A percentile compares a stretch with the other conserved stretches of the same genome.
Evolutionary conservation across 768 basidiomycete genomes (phyloP).

Genomic region (Amanita exitialis): DNA sequence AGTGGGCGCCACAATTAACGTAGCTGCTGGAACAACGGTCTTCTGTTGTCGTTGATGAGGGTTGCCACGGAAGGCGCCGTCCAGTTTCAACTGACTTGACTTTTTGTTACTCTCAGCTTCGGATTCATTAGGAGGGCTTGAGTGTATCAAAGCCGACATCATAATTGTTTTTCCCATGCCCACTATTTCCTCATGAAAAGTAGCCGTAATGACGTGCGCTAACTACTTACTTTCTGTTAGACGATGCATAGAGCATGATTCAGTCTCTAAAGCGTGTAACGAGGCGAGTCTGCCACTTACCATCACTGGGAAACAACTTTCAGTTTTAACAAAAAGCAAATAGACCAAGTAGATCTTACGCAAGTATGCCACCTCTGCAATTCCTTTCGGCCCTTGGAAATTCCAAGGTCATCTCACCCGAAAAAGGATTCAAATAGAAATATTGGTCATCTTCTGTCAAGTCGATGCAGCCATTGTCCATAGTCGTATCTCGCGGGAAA

Average conservation of each 20-base stretch:
- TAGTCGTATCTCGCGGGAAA: constrained; percentile 51
- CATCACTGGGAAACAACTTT: constrained; percentile 21
- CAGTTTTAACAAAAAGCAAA: not conserved
- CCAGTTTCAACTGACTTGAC: constrained; percentile 49
- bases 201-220: not conserved
- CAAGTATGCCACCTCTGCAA: constrained; percentile 83
- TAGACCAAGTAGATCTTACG: constrained; percentile 35
- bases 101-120: constrained; percentile 23
- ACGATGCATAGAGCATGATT: not conserved
- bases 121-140: constrained; percentile 41
- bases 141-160: constrained; percentile 84
- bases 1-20: constrained; percentile 87
- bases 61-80: constrained; percentile 46
- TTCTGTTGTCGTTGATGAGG: constrained; percentile 23
- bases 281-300: constrained; percentile 16
- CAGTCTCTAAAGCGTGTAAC: not conserved
- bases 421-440: constrained; percentile 90
- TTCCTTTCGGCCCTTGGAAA: constrained; percentile 76
- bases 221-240: constrained; percentile 2
- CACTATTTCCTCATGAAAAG: constrained; percentile 37
- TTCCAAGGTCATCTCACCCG: constrained; percentile 77
- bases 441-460: constrained; percentile 68
- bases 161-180: constrained; percentile 96
- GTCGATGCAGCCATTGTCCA: constrained; percentile 53
- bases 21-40: constrained; percentile 39